Conservation (phyloP, 2,329 filamentous ascomycete species). For the Colletotrichum tropicale region DNA sequence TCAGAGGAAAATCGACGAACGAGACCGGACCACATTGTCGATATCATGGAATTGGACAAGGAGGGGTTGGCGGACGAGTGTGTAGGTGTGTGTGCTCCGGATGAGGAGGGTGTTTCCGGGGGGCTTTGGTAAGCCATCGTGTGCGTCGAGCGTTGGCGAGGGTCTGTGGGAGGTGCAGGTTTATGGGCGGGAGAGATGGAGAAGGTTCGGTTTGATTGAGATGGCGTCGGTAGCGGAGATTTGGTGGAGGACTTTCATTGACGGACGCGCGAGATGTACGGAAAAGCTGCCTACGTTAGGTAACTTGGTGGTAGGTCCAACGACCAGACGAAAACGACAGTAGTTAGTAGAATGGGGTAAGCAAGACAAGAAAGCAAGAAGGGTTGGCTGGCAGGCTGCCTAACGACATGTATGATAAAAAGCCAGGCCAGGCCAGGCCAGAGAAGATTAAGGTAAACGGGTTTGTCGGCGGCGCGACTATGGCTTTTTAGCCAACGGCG, state of each 20-base stretch:
- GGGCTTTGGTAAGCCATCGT: slow-evolving; percentile 17
- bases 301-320: not conserved
- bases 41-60: slow-evolving; percentile 33
- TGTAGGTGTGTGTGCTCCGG: slow-evolving; percentile 30
- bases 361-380: not conserved
- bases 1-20: slow-evolving; percentile 70
- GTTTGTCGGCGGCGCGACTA: not conserved
- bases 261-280: not conserved
- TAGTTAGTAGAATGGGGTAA: not conserved
- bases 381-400: not conserved
- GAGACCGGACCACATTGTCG: slow-evolving; percentile 62
- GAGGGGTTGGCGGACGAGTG: slow-evolving; percentile 28
- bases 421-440: not conserved
- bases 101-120: slow-evolving; percentile 25
- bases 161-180: not conserved
- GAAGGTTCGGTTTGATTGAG: not conserved
- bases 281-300: not conserved
- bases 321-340: not conserved
- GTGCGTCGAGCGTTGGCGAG: not conserved
- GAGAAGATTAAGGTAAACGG: not conserved
- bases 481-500: slow-evolving; percentile 4
- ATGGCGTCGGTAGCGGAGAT: not conserved
- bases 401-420: not conserved
- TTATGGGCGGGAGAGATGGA: not conserved
- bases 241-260: not conserved